Evolutionary conservation across 2,329 filamentous ascomycete species (phyloP), one percentile per base, ranked within the genome.

Genomic region (Epichloe scottii): DNA sequence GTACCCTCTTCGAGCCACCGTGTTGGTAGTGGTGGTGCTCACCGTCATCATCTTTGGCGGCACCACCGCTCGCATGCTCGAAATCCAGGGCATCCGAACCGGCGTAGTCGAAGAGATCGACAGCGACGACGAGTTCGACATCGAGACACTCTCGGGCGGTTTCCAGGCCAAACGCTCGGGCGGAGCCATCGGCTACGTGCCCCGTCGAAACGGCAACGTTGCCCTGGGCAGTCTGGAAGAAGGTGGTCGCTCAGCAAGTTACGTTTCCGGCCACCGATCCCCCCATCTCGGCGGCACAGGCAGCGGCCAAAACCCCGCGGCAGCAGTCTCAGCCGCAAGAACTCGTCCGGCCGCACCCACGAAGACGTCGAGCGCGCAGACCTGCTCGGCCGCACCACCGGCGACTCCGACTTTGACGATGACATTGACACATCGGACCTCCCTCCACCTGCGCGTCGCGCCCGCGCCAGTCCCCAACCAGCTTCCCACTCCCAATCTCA

Each of bases 41-140:
- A 97, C 93, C 0, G 93, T 98, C 60, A 98, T 98, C 68, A 97
- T 98, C 55, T 98, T 98, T 61, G 93, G 93, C 51, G 93, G 93
- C 49, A 98, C 93, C 6, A 98, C 93, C 0, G 90, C 91, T 12
- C 85, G 91, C 51, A 98, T 98, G 93, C 75, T 98, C 17, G 93
- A 98, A 66, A 98, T 98, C 50, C 72, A 97, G 15, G 87, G 89
- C n/a, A 98, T 98, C 55, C 82, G 89, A 51, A 98, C 91, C 0
- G 93, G 93, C 0, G 91, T 98, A 0, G 87, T 96, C 0, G 93
- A 98, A 60, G 93, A 98, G 65, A 87, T 95, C 43, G 93, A 98
- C 64, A 95, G 89, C 43, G 93, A 98, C 63, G 93, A 98, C 63
- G 93, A 98, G 66, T 98, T 98, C 61, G 93, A 98, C 64, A 98